Evolutionary conservation across 345 rosid species (phyloP).

Genomic region (Eucalyptus polyanthemos): DNA sequence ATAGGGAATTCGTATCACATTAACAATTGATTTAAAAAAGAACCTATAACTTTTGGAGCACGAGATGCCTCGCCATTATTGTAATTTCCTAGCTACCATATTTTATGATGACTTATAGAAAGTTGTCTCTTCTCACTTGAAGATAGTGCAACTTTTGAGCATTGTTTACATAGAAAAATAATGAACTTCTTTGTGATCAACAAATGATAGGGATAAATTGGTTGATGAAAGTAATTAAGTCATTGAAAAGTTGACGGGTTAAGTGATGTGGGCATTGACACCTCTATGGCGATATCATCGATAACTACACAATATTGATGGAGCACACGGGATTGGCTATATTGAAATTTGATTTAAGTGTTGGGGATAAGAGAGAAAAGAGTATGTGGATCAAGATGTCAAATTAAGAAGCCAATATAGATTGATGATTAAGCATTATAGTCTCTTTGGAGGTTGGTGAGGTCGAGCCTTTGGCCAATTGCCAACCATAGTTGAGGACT

Average conservation of each 20-base stretch:
- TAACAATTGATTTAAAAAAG: accelerated
- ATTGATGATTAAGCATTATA: background rate
- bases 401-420: background rate
- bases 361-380: background rate
- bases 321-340: background rate
- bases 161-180: too few relatives aligned
- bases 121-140: background rate
- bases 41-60: accelerated
- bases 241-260: accelerated
- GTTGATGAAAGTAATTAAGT: background rate
- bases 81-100: background rate
- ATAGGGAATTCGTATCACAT: background rate
- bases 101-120: background rate
- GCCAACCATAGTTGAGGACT: too few relatives aligned
- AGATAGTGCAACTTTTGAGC: too few relatives aligned
- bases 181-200: background rate
- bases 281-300: too few relatives aligned
- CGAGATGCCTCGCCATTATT: background rate
- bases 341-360: background rate
- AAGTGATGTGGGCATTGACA: background rate
- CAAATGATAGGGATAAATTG: background rate
- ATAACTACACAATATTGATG: background rate
- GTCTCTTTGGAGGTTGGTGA: background rate
- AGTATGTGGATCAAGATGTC: background rate
- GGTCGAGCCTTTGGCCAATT: too few relatives aligned